Evolutionary conservation across 1,139 yeast species (phyloP), one percentile per base, ranked within the genome.

Genomic region (Protomyces lactucae-debilis): DNA sequence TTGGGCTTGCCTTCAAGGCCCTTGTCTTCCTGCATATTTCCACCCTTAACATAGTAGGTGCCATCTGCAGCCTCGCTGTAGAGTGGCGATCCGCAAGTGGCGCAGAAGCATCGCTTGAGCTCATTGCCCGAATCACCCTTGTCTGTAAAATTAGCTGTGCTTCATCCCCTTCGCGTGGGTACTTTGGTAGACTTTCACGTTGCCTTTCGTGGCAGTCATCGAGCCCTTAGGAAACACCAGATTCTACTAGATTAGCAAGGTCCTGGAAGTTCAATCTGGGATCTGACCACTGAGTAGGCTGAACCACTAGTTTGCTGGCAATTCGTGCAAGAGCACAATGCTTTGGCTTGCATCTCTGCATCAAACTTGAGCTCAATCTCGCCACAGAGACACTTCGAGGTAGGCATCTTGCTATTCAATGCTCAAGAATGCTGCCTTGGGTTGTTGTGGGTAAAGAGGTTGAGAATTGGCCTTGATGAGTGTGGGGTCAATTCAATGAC

Each of bases 1-100:
- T 16, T 10, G 3, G 48, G 48, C 25, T 18, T 18, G 23, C 18
- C 16, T 10, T 43, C 48, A 6, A 43, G 18, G 8, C 23, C 48
- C 43, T 39, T 39, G 43, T 39, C 43, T n/a, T n/a, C 48, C 12
- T 43, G 25, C 25, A 43, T 35, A 3, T 32, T 35, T 4, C 40
- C 43, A 16, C 43, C 56, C 56, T 52, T 52, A n/a, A 52, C 56
- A 32, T 35, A 52, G 56, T n/a, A 52, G 32, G 56, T 35, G 4
- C 56, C 56, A 14, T 52, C 28, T 8, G 18, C 25, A 14, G 23
- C 56, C n/a, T 25, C 37, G 16, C 39, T 25, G 56, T 52, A 52
- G 21, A 52, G 23, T 3, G 43, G 28, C 10, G 25, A n/a, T 14
- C 56, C 56, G 14, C 56, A 52, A n/a, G n/a, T 36, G 28, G 25